These are phyloP conservation scores for Botrytis fabae DNA, from an alignment of 2,329 filamentous ascomycete genomes.

Conservation along the genomic window DNA sequence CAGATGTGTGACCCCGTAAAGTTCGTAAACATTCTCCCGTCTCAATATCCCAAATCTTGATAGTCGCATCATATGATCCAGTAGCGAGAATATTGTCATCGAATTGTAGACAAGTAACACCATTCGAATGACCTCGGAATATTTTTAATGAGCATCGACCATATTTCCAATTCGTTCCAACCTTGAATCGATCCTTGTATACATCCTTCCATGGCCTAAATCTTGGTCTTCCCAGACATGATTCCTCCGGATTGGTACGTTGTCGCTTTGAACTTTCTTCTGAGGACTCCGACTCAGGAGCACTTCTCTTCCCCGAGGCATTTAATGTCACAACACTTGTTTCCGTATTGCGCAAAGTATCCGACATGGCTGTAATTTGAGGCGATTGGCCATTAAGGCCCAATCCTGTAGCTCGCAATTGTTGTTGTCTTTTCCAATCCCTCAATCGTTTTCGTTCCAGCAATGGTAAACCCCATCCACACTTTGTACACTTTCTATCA, in stretches of 20 bases:
- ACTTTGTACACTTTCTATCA: conserved; percentile 89
- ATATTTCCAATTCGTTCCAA: conserved; percentile 97
- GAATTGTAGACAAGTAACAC: conserved; percentile 68
- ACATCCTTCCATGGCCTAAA: conserved; percentile 91
- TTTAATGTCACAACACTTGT: conserved; percentile 26
- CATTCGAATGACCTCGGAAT: conserved; percentile 85
- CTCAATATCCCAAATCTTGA: conserved; percentile 95
- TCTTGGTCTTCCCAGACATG: conserved; percentile 45
- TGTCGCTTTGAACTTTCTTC: conserved; percentile 33
- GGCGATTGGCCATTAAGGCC: conserved; percentile 56
- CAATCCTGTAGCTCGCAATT: conserved; percentile 63
- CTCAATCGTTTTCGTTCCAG: conserved; percentile 85
- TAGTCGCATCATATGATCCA: conserved; percentile 90
- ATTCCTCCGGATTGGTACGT: conserved; percentile 31
- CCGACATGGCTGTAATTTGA: conserved; percentile 49
- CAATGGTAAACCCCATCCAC: conserved; percentile 89
- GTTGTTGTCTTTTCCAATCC: conserved; percentile 76
- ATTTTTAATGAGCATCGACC: conserved; percentile 82
- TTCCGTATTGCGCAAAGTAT: conserved; percentile 34
- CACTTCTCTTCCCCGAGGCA: conserved; percentile 34
- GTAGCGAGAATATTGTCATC: conserved; percentile 90
- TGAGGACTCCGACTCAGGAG: conserved; percentile 27
- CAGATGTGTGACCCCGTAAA: conserved; percentile 75
- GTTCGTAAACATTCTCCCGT: conserved; percentile 86
- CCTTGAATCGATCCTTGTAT: conserved; percentile 92